Evolutionary conservation across 2,329 filamentous ascomycete genomes (phyloP).

Genomic region (Sphaerostilbella broomeana): DNA sequence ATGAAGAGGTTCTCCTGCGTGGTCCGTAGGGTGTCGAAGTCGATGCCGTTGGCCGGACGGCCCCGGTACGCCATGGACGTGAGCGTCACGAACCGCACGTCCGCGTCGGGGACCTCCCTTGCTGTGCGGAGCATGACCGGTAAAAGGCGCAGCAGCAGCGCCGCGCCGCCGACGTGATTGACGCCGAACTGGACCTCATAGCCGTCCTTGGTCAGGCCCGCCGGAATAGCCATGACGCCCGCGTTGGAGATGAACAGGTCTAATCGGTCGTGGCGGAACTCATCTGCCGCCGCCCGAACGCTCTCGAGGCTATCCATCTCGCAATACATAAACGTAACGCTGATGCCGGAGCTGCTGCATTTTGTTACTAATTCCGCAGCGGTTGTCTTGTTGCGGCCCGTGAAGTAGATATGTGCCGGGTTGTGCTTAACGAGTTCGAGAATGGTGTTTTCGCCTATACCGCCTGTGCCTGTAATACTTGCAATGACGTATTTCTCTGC

Average conservation of each 20-base stretch:
- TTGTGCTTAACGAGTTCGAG: constrained; percentile 17
- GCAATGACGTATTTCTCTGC: no score
- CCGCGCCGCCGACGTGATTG: constrained; percentile 44
- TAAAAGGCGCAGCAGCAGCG: constrained; percentile 34
- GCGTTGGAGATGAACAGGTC: constrained; percentile 43
- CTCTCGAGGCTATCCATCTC: constrained; percentile 4
- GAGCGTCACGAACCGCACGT: constrained; percentile 23
- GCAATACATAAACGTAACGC: constrained; percentile 31
- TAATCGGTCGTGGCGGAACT: constrained; percentile 31
- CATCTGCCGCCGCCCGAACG: constrained; percentile 34
- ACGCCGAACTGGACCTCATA: constrained; percentile 44
- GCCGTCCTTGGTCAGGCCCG: constrained; percentile 35
- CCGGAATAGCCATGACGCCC: constrained; percentile 35
- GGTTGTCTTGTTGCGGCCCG: constrained; percentile 30
- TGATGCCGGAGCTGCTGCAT: constrained; percentile 38
- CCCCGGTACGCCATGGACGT: constrained; percentile 23
- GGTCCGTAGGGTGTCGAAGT: constrained; percentile 25
- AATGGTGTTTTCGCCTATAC: constrained; percentile 56
- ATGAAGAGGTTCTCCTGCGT: constrained; percentile 14
- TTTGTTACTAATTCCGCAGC: constrained; percentile 18
- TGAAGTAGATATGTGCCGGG: constrained; percentile 19
- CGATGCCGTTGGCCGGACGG: constrained; percentile 22
- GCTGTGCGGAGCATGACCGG: constrained; percentile 26
- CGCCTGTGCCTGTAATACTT: constrained; percentile 46
- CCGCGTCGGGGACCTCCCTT: constrained; percentile 10